A percentile compares a stretch with the other conserved stretches of the same genome.
Conservation (phyloP, 2,329 filamentous ascomycete genomes). For the Trichophyton mentagrophytes region DNA sequence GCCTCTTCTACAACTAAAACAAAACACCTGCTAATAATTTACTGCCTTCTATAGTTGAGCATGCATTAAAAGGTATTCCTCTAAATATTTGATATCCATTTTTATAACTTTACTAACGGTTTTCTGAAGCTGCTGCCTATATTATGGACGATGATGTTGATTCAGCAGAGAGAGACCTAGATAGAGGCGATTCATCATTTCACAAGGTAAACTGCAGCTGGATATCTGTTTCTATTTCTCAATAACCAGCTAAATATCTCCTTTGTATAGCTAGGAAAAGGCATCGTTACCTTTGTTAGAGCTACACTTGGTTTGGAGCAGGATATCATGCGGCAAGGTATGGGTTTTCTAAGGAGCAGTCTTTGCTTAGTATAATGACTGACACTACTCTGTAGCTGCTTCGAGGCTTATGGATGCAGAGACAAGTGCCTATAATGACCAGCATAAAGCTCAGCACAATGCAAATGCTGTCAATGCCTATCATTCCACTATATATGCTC, state of each 20-base stretch:
- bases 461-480: slow-evolving; percentile 38
- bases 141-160: slow-evolving; percentile 89
- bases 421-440: slow-evolving; percentile 59
- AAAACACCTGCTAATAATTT: slow-evolving; percentile 14
- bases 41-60: slow-evolving; percentile 21
- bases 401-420: slow-evolving; percentile 63
- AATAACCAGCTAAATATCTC: not conserved
- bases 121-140: slow-evolving; percentile 44
- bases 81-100: not conserved
- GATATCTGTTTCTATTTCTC: not conserved
- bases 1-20: not conserved
- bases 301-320: slow-evolving; percentile 87
- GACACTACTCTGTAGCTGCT: slow-evolving; percentile 41
- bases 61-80: slow-evolving; percentile 32
- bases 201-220: slow-evolving; percentile 48
- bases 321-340: slow-evolving; percentile 68
- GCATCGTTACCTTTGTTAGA: slow-evolving; percentile 71
- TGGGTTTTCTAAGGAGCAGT: slow-evolving; percentile 10
- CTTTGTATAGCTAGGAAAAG: slow-evolving; percentile 52
- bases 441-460: slow-evolving; percentile 60
- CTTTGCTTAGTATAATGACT: not conserved
- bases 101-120: not conserved
- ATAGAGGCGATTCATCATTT: slow-evolving; percentile 66
- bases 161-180: slow-evolving; percentile 60
- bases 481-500: slow-evolving; percentile 56